These are phyloP conservation scores for Stagonosporopsis cucurbitacearum DNA, from an alignment of 2,329 filamentous ascomycete species.

Conservation along the genomic window DNA sequence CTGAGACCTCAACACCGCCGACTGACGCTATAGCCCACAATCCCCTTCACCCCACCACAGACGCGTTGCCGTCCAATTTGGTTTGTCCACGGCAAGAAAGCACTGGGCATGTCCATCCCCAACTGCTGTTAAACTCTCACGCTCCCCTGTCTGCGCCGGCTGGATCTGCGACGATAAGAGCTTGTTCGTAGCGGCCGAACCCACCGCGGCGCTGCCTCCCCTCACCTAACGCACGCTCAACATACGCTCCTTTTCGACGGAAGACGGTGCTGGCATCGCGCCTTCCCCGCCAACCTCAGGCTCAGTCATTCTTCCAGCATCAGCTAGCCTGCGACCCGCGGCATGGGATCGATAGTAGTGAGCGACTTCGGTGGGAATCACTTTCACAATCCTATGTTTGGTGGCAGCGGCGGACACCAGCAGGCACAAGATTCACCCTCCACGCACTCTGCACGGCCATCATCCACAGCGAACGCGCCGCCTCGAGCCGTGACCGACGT, in stretches of 20 bases:
- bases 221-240: conserved; percentile 21
- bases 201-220: conserved; percentile 22
- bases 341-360: conserved; percentile 67
- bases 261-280: conserved; percentile 21
- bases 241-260: conserved; percentile 21
- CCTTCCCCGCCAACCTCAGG: conserved; percentile 16
- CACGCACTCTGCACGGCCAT: conserved; percentile 44
- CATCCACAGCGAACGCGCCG: conserved; percentile 38
- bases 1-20: conserved; percentile 19
- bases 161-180: conserved; percentile 33
- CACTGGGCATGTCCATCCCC: conserved; percentile 34
- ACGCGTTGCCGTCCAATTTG: conserved; percentile 53
- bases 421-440: conserved; percentile 47
- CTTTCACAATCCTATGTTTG: conserved; percentile 74
- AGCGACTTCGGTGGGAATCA: conserved; percentile 77
- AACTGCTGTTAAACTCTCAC: conserved; percentile 14
- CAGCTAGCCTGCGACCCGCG: conserved; percentile 43
- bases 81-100: conserved; percentile 51
- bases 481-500: conserved; percentile 42
- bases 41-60: conserved; percentile 16
- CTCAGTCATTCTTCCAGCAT: conserved; percentile 9
- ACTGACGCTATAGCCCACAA: conserved; percentile 22
- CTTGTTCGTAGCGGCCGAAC: conserved; percentile 27
- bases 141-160: conserved; percentile 24
- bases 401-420: conserved; percentile 54